Evolutionary conservation across 2,329 filamentous ascomycete genomes (phyloP).

Genomic region (Diplodia mutila): DNA sequence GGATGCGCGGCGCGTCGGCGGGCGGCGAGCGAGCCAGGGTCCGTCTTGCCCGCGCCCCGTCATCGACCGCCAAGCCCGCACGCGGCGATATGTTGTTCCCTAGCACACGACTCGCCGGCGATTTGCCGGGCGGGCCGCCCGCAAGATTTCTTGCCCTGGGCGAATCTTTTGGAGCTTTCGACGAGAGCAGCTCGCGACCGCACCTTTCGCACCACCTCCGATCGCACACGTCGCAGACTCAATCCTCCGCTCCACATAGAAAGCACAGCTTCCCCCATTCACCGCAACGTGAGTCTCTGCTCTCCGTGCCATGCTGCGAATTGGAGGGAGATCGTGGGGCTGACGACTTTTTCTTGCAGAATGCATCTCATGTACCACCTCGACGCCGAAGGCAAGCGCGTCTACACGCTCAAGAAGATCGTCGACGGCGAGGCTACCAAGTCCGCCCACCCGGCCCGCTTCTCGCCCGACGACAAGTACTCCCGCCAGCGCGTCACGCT

Average conservation of each 20-base stretch:
- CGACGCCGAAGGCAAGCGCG: constrained; percentile 79
- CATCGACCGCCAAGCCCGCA: background rate
- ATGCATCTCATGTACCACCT: constrained; percentile 88
- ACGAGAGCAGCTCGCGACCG: constrained; percentile 1
- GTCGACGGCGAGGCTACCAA: constrained; percentile 82
- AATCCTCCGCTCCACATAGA: background rate
- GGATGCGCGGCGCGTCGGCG: background rate
- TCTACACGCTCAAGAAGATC: constrained; percentile 95
- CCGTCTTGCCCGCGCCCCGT: background rate
- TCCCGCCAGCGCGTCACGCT: constrained; percentile 91
- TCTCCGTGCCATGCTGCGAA: background rate
- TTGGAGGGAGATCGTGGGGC: background rate
- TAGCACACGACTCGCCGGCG: background rate
- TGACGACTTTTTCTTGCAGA: constrained; percentile 30
- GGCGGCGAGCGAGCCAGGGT: constrained; percentile 1
- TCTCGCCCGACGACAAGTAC: constrained; percentile 99
- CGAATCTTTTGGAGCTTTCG: constrained; percentile 7
- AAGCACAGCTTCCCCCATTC: too few relatives aligned
- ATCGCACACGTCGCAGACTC: background rate
- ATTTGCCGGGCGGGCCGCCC: background rate
- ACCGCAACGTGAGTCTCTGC: constrained; percentile 1
- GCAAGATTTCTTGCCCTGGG: constrained; percentile 7
- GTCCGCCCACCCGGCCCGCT: constrained; percentile 92
- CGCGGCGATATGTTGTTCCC: background rate
- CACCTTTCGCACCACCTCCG: background rate